Percentiles rank a stretch among this genome's conserved stretches.
phyloP scores from a whole-genome alignment of 352 stramenopile species.

The Pythium sukuiense region DNA sequence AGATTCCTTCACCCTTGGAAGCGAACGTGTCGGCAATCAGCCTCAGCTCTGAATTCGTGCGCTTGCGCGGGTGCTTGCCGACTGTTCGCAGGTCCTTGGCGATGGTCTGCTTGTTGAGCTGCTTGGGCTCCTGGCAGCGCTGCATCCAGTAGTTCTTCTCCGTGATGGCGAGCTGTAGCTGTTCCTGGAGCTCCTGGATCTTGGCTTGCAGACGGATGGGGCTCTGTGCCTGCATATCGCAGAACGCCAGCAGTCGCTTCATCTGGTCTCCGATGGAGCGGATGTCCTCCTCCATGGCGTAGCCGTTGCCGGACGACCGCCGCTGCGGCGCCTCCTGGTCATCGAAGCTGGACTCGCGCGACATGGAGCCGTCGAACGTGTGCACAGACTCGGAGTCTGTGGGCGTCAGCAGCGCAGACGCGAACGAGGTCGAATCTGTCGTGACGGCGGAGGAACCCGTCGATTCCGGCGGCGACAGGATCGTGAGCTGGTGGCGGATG shows the following conservation, averaged over 20 bases:
- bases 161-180: conserved; percentile 67
- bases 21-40: conserved; percentile 79
- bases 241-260: conserved; percentile 79
- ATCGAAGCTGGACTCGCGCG: conserved; percentile 26
- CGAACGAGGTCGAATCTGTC: neutral
- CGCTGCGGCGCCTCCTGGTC: conserved; percentile 23
- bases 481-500: conserved; percentile 27
- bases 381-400: conserved; percentile 20
- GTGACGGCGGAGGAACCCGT: neutral
- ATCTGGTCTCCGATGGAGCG: conserved; percentile 77
- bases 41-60: conserved; percentile 85
- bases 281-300: conserved; percentile 77
- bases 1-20: conserved; percentile 70
- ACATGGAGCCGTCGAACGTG: conserved; percentile 24
- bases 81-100: conserved; percentile 36
- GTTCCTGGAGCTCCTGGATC: conserved; percentile 77
- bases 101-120: conserved; percentile 39
- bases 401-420: conserved; percentile 4
- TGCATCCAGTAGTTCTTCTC: conserved; percentile 93
- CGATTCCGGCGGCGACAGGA: conserved; percentile 20
- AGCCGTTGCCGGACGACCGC: conserved; percentile 41
- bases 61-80: conserved; percentile 54
- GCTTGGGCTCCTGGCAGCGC: conserved; percentile 70
- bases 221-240: conserved; percentile 69
- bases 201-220: conserved; percentile 71